These are phyloP conservation scores for Mikania micrantha DNA, from an alignment of 129 eudicot genomes.

Conservation along the genomic window DNA sequence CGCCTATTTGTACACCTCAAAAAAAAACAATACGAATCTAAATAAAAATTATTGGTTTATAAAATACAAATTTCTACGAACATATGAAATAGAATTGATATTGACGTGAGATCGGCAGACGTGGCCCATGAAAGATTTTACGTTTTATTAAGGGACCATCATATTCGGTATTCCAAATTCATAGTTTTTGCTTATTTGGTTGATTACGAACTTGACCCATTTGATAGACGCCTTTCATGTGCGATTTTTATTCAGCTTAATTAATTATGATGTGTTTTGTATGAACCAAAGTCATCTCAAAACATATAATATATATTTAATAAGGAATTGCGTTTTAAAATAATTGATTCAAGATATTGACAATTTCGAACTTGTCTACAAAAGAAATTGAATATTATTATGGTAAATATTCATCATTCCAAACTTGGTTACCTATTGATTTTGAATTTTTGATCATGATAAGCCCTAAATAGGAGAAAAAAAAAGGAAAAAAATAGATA, in stretches of 20 bases:
- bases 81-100: no score
- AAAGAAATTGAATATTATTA: no score
- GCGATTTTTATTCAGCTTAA: not conserved
- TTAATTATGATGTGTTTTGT: not conserved
- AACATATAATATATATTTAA: not conserved
- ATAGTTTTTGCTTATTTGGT: not conserved
- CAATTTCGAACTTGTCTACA: no score
- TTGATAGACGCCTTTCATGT: not conserved
- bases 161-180: not conserved
- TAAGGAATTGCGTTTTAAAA: not conserved
- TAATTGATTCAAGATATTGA: not conserved
- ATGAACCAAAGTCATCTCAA: not conserved
- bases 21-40: no score
- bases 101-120: no score
- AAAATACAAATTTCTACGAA: no score
- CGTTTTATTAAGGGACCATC: not conserved
- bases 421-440: no score
- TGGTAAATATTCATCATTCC: no score
- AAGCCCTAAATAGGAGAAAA: no score
- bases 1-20: no score
- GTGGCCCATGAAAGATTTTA: slow-evolving; percentile 8
- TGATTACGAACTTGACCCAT: not conserved
- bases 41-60: no score
- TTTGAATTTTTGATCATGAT: not conserved
- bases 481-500: no score